Evolutionary conservation across 495 filamentous ascomycete species (phyloP).

Genomic region (Platismatia glauca): DNA sequence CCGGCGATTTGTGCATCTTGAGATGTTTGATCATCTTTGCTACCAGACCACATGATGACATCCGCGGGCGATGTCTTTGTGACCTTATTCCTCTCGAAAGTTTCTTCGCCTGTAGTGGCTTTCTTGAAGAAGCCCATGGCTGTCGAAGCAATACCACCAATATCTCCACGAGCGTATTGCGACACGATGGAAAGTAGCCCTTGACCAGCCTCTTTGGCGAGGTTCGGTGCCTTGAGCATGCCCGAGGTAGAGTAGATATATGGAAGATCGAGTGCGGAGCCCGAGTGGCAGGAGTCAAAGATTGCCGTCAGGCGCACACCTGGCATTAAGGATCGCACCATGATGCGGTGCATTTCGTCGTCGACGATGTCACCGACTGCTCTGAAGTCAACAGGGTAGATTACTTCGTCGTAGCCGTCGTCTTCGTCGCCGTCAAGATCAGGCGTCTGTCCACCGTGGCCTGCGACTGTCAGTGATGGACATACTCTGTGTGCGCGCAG

Average conservation of each 20-base stretch:
- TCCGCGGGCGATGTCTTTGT: constrained; percentile 94
- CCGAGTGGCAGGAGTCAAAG: constrained; percentile 99
- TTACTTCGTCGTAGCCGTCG: constrained; percentile 95
- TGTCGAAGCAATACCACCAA: constrained; percentile 70
- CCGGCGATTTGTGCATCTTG: constrained; percentile 58
- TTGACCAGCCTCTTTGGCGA: constrained; percentile 95
- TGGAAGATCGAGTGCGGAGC: constrained; percentile 88
- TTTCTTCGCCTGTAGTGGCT: constrained; percentile 74
- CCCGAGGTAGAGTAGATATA: constrained; percentile 96
- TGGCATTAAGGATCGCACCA: constrained; percentile 72
- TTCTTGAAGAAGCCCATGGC: constrained; percentile 90
- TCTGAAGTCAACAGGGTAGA: constrained; percentile 94
- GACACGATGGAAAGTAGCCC: constrained; percentile 84
- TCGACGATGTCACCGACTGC: constrained; percentile 89
- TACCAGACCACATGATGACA: constrained; percentile 95
- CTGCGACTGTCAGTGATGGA: constrained; percentile 33
- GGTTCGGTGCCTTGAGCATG: constrained; percentile 94
- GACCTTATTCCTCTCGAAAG: constrained; percentile 65
- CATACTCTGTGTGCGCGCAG: not conserved
- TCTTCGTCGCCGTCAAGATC: constrained; percentile 92
- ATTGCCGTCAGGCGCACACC: constrained; percentile 93
- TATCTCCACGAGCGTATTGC: constrained; percentile 82
- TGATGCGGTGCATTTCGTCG: constrained; percentile 97
- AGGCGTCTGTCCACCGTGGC: constrained; percentile 94
- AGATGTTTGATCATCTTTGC: constrained; percentile 94